Percentiles rank a stretch among this genome's conserved stretches.
phyloP scores from a whole-genome alignment of 345 rosid species.

The Lumnitzera racemosa region DNA sequence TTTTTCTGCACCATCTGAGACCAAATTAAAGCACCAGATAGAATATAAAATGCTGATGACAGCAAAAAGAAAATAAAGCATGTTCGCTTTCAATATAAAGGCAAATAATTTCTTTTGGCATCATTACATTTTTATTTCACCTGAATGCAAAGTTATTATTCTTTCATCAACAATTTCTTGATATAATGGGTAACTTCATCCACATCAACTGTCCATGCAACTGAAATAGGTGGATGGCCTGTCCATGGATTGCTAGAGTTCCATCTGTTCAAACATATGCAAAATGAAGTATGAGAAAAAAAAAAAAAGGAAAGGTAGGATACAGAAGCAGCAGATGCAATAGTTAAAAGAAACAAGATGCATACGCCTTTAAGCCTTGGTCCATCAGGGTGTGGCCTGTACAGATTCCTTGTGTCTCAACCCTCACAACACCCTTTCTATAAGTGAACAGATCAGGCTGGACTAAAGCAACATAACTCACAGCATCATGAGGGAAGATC shows the following conservation, averaged over 20 bases:
- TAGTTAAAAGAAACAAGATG: neutral
- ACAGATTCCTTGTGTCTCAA: constrained; percentile 90
- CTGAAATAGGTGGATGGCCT: constrained; percentile 62
- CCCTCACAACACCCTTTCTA: constrained; percentile 81
- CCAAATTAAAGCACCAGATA: too few species aligned
- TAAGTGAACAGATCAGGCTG: constrained; percentile 87
- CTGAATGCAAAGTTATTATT: constrained; percentile 13
- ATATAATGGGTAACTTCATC: constrained; percentile 45
- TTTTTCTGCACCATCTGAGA: too few species aligned
- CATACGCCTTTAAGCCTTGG: constrained; percentile 75
- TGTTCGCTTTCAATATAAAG: too few species aligned
- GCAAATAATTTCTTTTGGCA: too few species aligned
- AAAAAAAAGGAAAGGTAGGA: neutral
- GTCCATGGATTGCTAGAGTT: constrained; percentile 80
- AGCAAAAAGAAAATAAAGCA: too few species aligned
- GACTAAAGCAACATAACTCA: constrained; percentile 67
- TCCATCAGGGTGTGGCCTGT: constrained; percentile 85
- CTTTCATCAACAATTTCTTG: constrained; percentile 55
- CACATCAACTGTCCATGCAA: constrained; percentile 77
- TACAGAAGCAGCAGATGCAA: neutral
- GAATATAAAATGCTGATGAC: too few species aligned
- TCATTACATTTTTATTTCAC: too few species aligned
- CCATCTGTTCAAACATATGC: constrained; percentile 44
- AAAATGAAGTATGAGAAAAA: neutral
- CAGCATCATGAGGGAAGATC: constrained; percentile 88